Conservation (phyloP, 2,329 filamentous ascomycete genomes). For the Ophiocordyceps camponoti-rufipedis region DNA sequence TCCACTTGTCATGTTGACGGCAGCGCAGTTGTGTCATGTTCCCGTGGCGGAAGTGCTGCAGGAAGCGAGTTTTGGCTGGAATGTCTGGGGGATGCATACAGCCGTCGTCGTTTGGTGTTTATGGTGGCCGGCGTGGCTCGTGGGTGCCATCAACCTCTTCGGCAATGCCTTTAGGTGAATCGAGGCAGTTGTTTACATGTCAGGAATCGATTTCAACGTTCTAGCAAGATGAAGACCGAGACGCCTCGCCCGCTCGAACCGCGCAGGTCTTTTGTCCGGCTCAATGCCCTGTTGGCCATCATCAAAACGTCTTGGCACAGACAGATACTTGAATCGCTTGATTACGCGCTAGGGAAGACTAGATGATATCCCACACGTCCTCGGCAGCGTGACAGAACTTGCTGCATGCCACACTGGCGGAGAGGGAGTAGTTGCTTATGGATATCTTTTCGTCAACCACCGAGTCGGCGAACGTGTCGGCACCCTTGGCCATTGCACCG, state of each 20-base stretch:
- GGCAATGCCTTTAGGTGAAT: slow-evolving; percentile 9
- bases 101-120: slow-evolving; percentile 83
- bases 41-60: slow-evolving; percentile 41
- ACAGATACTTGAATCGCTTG: no score
- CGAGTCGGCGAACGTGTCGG: slow-evolving; percentile 84
- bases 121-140: slow-evolving; percentile 87
- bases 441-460: slow-evolving; percentile 95
- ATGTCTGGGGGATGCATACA: slow-evolving; percentile 78
- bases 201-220: neutral
- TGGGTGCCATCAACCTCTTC: slow-evolving; percentile 37
- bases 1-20: slow-evolving; percentile 31
- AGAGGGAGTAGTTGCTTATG: slow-evolving; percentile 96
- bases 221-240: neutral
- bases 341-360: slow-evolving; percentile 15
- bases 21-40: slow-evolving; percentile 20
- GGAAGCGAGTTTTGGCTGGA: slow-evolving; percentile 71
- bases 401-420: slow-evolving; percentile 95
- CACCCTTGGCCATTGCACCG: slow-evolving; percentile 94
- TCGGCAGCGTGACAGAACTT: slow-evolving; percentile 98
- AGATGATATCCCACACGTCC: slow-evolving; percentile 89
- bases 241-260: neutral
- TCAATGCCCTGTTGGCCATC: no score
- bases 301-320: no score
- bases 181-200: neutral
- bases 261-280: no score